These are phyloP conservation scores for Paraphoma sp. DNA, from an alignment of 2,329 filamentous ascomycete species.

Conservation along the genomic window DNA sequence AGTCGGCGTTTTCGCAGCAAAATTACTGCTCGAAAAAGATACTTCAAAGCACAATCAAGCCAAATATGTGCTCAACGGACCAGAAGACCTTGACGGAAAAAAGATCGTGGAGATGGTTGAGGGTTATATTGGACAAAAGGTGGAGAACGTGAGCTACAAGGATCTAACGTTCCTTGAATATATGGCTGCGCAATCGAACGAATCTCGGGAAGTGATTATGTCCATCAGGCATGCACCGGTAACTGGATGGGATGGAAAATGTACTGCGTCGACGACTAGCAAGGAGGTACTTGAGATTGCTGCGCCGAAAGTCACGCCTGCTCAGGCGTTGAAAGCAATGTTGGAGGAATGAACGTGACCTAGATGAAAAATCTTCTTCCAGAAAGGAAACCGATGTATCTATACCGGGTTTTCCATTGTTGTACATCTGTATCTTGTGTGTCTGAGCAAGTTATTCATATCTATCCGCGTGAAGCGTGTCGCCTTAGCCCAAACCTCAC, in stretches of 20 bases:
- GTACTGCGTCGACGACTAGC: conserved; percentile 16
- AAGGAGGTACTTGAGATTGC: conserved; percentile 21
- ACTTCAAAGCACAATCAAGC: conserved; percentile 11
- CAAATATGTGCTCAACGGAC: conserved; percentile 22
- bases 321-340: neutral
- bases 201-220: conserved; percentile 17
- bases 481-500: no score
- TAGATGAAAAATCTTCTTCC: no score
- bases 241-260: conserved; percentile 14
- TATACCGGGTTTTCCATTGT: no score
- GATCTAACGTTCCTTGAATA: conserved; percentile 11
- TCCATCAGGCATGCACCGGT: conserved; percentile 11
- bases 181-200: conserved; percentile 7
- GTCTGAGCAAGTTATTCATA: no score
- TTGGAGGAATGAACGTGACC: neutral
- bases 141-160: conserved; percentile 18
- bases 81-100: conserved; percentile 16
- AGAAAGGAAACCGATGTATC: no score
- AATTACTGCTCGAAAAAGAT: conserved; percentile 7
- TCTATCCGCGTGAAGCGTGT: no score
- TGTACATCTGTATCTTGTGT: no score
- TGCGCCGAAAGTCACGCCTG: conserved; percentile 8
- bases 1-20: conserved; percentile 19
- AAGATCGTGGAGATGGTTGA: conserved; percentile 21
- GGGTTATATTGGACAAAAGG: conserved; percentile 11